A percentile compares a stretch with the other conserved stretches of the same genome.
phyloP scores from a whole-genome alignment of 192 early-diverging fungal species.

The Podila horticola region DNA sequence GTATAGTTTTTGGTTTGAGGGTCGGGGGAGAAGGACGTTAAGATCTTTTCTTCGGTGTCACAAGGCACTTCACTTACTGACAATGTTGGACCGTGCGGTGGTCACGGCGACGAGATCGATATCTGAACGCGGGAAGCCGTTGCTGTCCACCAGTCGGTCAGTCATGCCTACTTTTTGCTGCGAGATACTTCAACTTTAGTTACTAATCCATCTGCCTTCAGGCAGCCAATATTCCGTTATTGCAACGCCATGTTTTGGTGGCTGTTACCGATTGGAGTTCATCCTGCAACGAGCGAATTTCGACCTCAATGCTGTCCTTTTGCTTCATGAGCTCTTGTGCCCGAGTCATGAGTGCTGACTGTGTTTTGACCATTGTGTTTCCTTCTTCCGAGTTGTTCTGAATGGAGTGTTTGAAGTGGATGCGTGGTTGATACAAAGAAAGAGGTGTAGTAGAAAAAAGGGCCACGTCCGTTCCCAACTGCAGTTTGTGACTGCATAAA shows the following conservation, averaged over 20 bases:
- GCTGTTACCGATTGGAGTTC: constrained; percentile 41
- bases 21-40: not conserved
- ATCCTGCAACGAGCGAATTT: constrained; percentile 52
- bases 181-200: not conserved
- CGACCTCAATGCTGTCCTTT: constrained; percentile 58
- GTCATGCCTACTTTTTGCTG: constrained; percentile 62
- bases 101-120: constrained; percentile 61
- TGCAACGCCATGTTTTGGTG: no score
- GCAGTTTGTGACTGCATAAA: no score
- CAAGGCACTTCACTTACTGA: constrained; percentile 38
- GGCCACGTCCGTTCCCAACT: not conserved
- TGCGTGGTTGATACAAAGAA: not conserved
- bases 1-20: not conserved
- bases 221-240: not conserved
- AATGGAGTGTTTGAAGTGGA: not conserved
- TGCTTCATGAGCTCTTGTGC: constrained; percentile 58
- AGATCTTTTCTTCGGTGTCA: not conserved
- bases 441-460: not conserved
- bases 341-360: constrained; percentile 33
- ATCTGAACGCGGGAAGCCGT: constrained; percentile 65
- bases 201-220: not conserved
- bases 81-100: constrained; percentile 50
- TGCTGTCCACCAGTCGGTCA: constrained; percentile 54
- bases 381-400: not conserved
- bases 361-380: constrained; percentile 27